phyloP scores from a whole-genome alignment of 495 filamentous ascomycete genomes.

The Letharia columbiana region DNA sequence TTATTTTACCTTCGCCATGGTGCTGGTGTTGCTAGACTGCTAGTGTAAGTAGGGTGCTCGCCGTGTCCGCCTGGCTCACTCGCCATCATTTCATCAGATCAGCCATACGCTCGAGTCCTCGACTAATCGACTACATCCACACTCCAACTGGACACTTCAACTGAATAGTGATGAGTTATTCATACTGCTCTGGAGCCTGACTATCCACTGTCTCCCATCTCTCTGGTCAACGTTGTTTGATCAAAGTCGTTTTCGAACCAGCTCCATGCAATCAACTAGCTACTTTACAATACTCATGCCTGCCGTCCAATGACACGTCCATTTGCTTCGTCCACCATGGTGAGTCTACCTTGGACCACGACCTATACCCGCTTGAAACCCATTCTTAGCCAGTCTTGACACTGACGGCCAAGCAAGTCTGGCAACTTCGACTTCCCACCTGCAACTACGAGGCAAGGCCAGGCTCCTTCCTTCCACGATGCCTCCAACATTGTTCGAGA shows the following conservation, averaged over 20 bases:
- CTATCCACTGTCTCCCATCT: no score
- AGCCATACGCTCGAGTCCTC: no score
- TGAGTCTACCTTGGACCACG: constrained; percentile 7
- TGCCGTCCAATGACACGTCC: constrained; percentile 16
- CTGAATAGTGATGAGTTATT: background rate
- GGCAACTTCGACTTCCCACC: constrained; percentile 46
- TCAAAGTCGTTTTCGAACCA: background rate
- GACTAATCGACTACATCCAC: no score
- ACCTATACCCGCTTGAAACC: background rate
- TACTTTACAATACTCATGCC: constrained; percentile 4
- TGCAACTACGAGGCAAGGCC: constrained; percentile 10
- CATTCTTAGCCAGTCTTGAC: no score
- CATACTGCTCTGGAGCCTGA: background rate
- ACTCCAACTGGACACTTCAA: background rate
- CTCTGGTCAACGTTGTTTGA: background rate
- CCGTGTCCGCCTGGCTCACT: no score
- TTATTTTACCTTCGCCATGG: no score
- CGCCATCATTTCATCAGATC: no score
- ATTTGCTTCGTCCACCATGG: constrained; percentile 23
- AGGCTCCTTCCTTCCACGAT: constrained; percentile 7
- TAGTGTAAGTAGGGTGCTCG: no score
- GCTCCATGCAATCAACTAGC: background rate
- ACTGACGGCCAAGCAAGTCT: constrained; percentile 38
- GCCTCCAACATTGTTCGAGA: constrained; percentile 9
- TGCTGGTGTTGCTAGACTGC: no score